Evolutionary conservation across 2,329 filamentous ascomycete species (phyloP), one percentile per base, ranked within the genome.

Genomic region (Claviceps capensis): DNA sequence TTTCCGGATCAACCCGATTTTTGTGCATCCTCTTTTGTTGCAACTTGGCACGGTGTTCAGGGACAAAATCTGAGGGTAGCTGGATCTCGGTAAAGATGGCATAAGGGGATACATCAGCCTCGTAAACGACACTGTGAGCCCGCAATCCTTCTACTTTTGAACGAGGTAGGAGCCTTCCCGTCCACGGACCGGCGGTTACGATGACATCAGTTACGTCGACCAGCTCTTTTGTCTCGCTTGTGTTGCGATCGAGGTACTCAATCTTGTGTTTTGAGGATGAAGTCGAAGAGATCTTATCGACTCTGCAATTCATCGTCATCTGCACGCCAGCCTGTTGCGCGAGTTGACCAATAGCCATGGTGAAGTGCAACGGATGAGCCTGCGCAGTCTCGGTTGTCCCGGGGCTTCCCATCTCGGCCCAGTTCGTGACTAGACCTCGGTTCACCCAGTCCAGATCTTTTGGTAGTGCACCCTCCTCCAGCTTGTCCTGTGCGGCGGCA

Each of bases 331-430:
- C 77, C 49, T 86, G 79, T 52, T 78, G 70, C 0, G 91, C 89
- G 13, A 96, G 74, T 43, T 80, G 72, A 4, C 86, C 87, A 67
- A 97, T 94, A 16, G 82, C 76, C 0, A 81, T 91, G 0, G 93
- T 97, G 63, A 98, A 97, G 45, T 88, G 82, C 55, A 84, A 86
- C 0, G 93, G 93, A 62, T 98, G 91, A 2, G 97, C 91, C 68
- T 98, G 93, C 0, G 93, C 87, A 1, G 93, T 97, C 55, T 88
- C 86, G 1, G 76, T 77, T 0, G 82, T 79, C 2, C 81, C 83
- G 2, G 72, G 70, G 1, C 63, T 58, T 23, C 88, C 88, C 88
- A 97, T 96, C 63, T 85, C 81, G 37, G 87, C 81, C 68, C 95
- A 97, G 19, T 74, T 73, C 50, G 72, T 71, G 22, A 95, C 69